phyloP scores from a whole-genome alignment of 2,329 filamentous ascomycete genomes.

The Ascochyta viciae-villosae region DNA sequence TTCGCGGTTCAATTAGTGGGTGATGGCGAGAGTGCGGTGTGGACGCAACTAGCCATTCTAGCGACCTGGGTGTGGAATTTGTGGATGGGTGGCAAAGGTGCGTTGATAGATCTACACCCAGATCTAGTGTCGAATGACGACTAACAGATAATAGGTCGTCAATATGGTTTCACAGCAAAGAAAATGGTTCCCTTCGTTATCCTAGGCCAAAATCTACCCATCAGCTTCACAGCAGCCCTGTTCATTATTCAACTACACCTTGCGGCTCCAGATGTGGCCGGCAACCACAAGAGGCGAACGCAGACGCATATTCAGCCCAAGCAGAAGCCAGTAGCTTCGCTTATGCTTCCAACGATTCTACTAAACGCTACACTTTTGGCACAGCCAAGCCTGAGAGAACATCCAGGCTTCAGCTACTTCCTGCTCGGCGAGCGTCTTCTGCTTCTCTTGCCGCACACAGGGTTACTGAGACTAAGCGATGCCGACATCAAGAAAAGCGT shows the following conservation, averaged over 20 bases:
- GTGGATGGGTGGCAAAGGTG: slow-evolving; percentile 38
- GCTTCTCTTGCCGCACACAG: slow-evolving; percentile 33
- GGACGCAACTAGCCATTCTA: slow-evolving; percentile 36
- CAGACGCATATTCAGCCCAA: background rate
- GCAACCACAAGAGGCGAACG: background rate
- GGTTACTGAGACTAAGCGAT: slow-evolving; percentile 22
- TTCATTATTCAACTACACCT: slow-evolving; percentile 40
- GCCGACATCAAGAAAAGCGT: slow-evolving; percentile 30
- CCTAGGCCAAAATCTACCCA: slow-evolving; percentile 40
- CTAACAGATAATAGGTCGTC: slow-evolving; percentile 18
- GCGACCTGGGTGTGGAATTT: slow-evolving; percentile 43
- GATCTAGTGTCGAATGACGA: no score
- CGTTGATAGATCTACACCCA: background rate
- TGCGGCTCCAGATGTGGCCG: slow-evolving; percentile 19
- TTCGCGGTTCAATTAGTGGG: slow-evolving; percentile 41
- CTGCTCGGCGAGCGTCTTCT: slow-evolving; percentile 30
- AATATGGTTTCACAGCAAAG: slow-evolving; percentile 14
- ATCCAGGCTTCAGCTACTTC: slow-evolving; percentile 28
- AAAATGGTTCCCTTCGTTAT: slow-evolving; percentile 33
- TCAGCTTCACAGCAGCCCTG: slow-evolving; percentile 34
- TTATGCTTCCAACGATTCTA: slow-evolving; percentile 35
- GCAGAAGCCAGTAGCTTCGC: slow-evolving; percentile 20
- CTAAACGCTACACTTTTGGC: slow-evolving; percentile 35
- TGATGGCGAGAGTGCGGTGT: slow-evolving; percentile 31
- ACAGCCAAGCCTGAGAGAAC: slow-evolving; percentile 23